A percentile compares a stretch with the other conserved stretches of the same genome.
These are phyloP conservation scores for Microthyrium microscopicum DNA, from an alignment of 2,329 filamentous ascomycete species.

Conservation along the genomic window DNA sequence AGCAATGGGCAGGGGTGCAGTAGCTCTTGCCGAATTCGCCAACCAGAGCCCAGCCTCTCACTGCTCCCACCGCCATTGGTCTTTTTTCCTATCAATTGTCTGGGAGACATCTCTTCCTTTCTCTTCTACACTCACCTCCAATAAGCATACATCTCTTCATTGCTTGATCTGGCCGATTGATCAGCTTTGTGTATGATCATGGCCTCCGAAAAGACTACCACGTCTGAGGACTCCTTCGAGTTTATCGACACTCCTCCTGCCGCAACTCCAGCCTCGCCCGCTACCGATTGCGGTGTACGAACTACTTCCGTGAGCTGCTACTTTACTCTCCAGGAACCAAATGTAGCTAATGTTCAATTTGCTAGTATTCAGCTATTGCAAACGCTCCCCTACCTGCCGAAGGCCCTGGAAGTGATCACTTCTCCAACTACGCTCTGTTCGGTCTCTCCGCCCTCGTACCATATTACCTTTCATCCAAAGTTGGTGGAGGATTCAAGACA, in stretches of 20 bases:
- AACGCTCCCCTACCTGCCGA: slow-evolving; percentile 91
- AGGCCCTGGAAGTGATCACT: slow-evolving; percentile 64
- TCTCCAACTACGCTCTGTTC: slow-evolving; percentile 69
- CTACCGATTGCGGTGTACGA: slow-evolving; percentile 41
- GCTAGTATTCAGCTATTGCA: slow-evolving; percentile 71
- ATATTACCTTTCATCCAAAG: slow-evolving; percentile 63
- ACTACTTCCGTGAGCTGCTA: slow-evolving; percentile 38
- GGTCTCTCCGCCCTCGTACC: slow-evolving; percentile 55
- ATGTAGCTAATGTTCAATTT: not conserved
- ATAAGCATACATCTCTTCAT: not conserved
- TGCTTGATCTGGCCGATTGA: not conserved
- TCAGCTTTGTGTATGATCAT: slow-evolving; percentile 10
- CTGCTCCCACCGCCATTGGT: no score
- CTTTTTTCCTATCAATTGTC: no score
- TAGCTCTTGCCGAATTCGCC: no score
- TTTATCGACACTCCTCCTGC: slow-evolving; percentile 49
- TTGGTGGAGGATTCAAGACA: slow-evolving; percentile 75
- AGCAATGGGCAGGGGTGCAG: no score
- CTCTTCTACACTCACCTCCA: not conserved
- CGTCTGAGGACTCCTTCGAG: slow-evolving; percentile 42
- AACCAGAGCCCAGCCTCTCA: no score
- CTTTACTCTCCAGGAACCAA: slow-evolving; percentile 4
- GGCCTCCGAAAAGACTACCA: slow-evolving; percentile 18
- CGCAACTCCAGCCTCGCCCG: slow-evolving; percentile 31
- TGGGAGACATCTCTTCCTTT: no score